Evolutionary conservation across 2,329 filamentous ascomycete species (phyloP), one percentile per base, ranked within the genome.

Genomic region (Colletotrichum scovillei): DNA sequence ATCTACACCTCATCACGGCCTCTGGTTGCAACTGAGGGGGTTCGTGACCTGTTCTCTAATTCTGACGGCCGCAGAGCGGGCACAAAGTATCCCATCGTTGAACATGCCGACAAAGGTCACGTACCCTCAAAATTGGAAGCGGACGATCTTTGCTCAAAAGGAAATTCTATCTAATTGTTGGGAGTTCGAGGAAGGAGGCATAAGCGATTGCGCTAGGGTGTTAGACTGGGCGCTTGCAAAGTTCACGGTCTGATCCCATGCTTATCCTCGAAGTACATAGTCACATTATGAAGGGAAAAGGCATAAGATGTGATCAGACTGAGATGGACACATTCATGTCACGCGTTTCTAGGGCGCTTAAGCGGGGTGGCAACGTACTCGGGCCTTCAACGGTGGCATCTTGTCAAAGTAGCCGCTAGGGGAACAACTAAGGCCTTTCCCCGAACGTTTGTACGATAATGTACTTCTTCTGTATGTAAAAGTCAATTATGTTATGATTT

Each of bases 11-110:
- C 60, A 70, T 5, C 71, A 70, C 11, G 71, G 71, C 3, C 67
- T 73, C 3, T 73, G 71, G 71, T 22, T 71, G 1, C 71, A 73
- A 55, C 28, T 73, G 16, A 59, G 71, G n/a, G 67, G 67, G 9
- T 71, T 73, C 28, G 71, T 73, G 6, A 73, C 71, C 14, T 73
- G 71, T 26, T 73, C 71, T n/a, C 8, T 73, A 28, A 62, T 73
- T 11, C 9, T 71, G 14, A 71, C 71, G 22, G 71, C 71, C 1
- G 67, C 71, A 6, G 71, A 73, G 19, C 55, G 67, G 4, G 71
- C 71, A 2, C 71, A 73, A 3, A 62, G 46, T 2, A 71, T 73
- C 4, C 71, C 71, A 1, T 73, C 71, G 14, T 46, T 73, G 19
- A 73, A 73, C 56, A 62, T 73, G 60, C 71, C 71, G 4, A 70